Evolutionary conservation across 2,329 filamentous ascomycete genomes (phyloP).

Genomic region (Aspergillus hortae): DNA sequence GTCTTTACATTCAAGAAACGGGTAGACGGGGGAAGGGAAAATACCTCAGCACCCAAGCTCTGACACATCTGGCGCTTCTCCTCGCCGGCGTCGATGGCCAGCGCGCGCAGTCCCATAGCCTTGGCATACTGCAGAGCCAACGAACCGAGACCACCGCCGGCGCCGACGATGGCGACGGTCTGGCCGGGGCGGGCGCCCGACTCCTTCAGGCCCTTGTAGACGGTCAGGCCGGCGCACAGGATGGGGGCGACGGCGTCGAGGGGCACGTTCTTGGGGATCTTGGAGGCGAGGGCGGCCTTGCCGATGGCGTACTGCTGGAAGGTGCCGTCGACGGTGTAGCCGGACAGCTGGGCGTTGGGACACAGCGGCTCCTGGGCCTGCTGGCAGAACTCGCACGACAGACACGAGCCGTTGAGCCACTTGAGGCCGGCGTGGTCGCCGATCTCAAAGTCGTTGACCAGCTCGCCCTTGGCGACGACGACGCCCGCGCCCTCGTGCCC

Average conservation of each 20-base stretch:
- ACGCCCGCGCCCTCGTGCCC: conserved; percentile 77
- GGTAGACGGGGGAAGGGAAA: too few relatives aligned
- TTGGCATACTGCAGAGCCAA: conserved; percentile 83
- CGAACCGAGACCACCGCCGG: conserved; percentile 76
- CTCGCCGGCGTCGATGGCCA: conserved; percentile 78
- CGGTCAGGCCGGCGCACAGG: conserved; percentile 80
- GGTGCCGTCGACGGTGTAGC: conserved; percentile 87
- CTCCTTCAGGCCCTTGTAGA: conserved; percentile 90
- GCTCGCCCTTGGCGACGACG: conserved; percentile 73
- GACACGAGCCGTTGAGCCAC: conserved; percentile 86
- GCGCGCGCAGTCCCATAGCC: conserved; percentile 78
- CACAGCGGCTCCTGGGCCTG: conserved; percentile 80
- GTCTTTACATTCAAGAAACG: background rate
- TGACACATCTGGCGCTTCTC: conserved; percentile 70
- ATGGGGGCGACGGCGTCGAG: conserved; percentile 77
- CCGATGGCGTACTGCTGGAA: conserved; percentile 92
- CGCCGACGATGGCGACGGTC: conserved; percentile 79
- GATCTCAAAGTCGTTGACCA: conserved; percentile 73
- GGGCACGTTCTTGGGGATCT: conserved; percentile 71
- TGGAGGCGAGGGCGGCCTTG: conserved; percentile 80
- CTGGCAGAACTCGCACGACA: conserved; percentile 79
- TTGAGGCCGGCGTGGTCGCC: conserved; percentile 87
- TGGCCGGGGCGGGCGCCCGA: conserved; percentile 71
- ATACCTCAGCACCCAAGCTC: conserved; percentile 61
- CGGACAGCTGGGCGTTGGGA: conserved; percentile 68